phyloP scores from a whole-genome alignment of 805 yeast species.

The Cyberlindnera maclurae region DNA sequence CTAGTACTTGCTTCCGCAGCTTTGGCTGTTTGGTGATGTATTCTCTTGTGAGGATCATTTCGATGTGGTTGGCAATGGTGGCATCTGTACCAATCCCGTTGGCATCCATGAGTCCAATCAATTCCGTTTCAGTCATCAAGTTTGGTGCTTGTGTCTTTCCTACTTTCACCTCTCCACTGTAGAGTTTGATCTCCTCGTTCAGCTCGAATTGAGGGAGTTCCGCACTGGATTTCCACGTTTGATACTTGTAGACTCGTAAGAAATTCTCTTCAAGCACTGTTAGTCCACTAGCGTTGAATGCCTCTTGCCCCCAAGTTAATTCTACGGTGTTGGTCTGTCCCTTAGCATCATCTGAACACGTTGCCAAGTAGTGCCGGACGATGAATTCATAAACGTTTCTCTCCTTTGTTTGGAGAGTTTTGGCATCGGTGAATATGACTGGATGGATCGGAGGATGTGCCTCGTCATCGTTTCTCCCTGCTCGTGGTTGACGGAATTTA shows the following conservation, averaged over 20 bases:
- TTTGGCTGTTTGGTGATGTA: conserved; percentile 47
- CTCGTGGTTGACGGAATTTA: conserved; percentile 59
- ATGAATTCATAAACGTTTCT: conserved; percentile 80
- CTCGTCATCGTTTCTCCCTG: conserved; percentile 80
- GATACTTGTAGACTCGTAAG: conserved; percentile 72
- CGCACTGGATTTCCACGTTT: conserved; percentile 64
- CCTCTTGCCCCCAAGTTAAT: conserved; percentile 73
- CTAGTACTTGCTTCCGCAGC: conserved; percentile 35
- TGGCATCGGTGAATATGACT: conserved; percentile 37
- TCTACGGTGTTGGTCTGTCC: conserved; percentile 62
- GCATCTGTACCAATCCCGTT: conserved; percentile 99
- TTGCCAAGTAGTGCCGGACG: conserved; percentile 79
- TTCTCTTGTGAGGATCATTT: conserved; percentile 60
- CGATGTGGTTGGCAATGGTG: conserved; percentile 96
- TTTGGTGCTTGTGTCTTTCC: conserved; percentile 81
- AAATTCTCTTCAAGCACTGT: conserved; percentile 69
- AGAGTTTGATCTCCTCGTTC: conserved; percentile 51
- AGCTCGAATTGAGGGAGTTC: conserved; percentile 56
- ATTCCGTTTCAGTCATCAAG: conserved; percentile 84
- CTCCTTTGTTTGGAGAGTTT: conserved; percentile 35
- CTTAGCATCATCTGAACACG: conserved; percentile 86
- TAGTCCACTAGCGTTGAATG: conserved; percentile 66
- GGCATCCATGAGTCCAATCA: conserved; percentile 89
- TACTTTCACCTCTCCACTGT: conserved; percentile 50
- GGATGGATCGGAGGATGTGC: conserved; percentile 99